Conservation (phyloP, 192 early-diverging fungal species). For the Coemansia brasiliensis region DNA sequence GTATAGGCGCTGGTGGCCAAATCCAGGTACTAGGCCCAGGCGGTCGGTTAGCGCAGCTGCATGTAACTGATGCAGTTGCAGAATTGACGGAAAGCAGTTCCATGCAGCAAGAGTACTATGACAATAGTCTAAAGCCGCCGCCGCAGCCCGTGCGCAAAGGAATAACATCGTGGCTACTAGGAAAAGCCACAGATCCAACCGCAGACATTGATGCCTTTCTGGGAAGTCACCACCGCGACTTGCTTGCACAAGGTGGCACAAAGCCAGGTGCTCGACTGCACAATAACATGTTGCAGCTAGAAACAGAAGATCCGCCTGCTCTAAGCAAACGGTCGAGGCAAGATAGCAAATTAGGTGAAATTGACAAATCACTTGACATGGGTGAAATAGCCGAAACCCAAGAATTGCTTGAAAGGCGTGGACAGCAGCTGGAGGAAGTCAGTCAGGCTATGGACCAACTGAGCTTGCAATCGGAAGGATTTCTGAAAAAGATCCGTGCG, state of each 20-base stretch:
- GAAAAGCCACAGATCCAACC: conserved; percentile 27
- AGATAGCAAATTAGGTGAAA: conserved; percentile 14
- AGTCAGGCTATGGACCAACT: conserved; percentile 20
- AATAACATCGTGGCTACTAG: conserved; percentile 48
- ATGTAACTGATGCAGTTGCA: not conserved
- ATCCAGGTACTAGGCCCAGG: conserved; percentile 16
- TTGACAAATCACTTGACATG: conserved; percentile 7
- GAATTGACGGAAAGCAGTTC: not conserved
- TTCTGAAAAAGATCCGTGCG: conserved; percentile 35
- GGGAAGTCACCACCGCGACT: conserved; percentile 26
- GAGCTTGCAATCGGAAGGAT: conserved; percentile 22
- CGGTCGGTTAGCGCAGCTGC: conserved; percentile 19
- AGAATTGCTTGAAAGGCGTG: conserved; percentile 42
- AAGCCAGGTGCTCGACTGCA: conserved; percentile 27
- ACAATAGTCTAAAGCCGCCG: conserved; percentile 9
- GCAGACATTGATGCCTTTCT: conserved; percentile 35
- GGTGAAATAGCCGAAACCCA: conserved; percentile 12
- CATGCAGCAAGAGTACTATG: conserved; percentile 12
- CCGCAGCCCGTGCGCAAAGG: conserved; percentile 34
- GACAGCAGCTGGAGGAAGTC: conserved; percentile 30
- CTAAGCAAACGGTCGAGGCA: not conserved
- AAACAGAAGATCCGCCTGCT: not conserved
- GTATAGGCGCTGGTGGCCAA: conserved; percentile 16
- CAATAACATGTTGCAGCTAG: not conserved
- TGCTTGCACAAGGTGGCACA: conserved; percentile 21